Evolutionary conservation across 495 filamentous ascomycete species (phyloP).

Genomic region (Penicillium soppii): DNA sequence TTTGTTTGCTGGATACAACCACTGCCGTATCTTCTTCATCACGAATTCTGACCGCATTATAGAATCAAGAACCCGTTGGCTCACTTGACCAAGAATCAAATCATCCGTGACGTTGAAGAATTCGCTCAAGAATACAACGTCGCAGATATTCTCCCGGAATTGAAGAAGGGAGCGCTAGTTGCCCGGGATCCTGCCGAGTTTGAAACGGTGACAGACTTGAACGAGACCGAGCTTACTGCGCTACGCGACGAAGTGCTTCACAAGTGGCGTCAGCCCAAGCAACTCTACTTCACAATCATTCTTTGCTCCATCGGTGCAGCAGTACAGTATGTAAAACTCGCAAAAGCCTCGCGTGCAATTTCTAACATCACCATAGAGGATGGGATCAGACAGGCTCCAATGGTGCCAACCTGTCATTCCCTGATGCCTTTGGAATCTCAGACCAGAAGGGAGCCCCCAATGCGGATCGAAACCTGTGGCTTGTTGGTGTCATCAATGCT

Average conservation of each 20-base stretch:
- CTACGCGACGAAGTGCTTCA: slow-evolving; percentile 59
- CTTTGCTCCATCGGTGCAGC: slow-evolving; percentile 71
- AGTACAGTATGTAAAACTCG: slow-evolving; percentile 49
- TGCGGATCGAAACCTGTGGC: slow-evolving; percentile 48
- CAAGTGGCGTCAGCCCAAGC: slow-evolving; percentile 63
- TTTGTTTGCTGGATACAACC: neutral
- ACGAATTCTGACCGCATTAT: slow-evolving; percentile 2
- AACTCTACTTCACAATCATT: slow-evolving; percentile 68
- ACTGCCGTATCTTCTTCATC: neutral
- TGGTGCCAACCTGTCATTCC: slow-evolving; percentile 66
- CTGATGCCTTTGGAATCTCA: slow-evolving; percentile 54
- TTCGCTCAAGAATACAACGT: slow-evolving; percentile 52
- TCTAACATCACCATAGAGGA: slow-evolving; percentile 33
- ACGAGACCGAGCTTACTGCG: slow-evolving; percentile 49
- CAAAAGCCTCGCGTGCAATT: neutral
- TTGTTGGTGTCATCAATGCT: slow-evolving; percentile 63
- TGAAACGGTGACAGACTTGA: slow-evolving; percentile 56
- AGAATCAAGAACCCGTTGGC: slow-evolving; percentile 65
- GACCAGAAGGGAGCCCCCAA: slow-evolving; percentile 17
- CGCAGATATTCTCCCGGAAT: slow-evolving; percentile 43
- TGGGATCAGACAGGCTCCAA: slow-evolving; percentile 79
- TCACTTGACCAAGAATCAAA: slow-evolving; percentile 48
- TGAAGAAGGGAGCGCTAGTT: slow-evolving; percentile 63
- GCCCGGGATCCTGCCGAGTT: slow-evolving; percentile 59
- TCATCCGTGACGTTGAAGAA: slow-evolving; percentile 55